Evolutionary conservation across 768 basidiomycete genomes (phyloP), one percentile per base, ranked within the genome.

Genomic region (Serendipita indica): DNA sequence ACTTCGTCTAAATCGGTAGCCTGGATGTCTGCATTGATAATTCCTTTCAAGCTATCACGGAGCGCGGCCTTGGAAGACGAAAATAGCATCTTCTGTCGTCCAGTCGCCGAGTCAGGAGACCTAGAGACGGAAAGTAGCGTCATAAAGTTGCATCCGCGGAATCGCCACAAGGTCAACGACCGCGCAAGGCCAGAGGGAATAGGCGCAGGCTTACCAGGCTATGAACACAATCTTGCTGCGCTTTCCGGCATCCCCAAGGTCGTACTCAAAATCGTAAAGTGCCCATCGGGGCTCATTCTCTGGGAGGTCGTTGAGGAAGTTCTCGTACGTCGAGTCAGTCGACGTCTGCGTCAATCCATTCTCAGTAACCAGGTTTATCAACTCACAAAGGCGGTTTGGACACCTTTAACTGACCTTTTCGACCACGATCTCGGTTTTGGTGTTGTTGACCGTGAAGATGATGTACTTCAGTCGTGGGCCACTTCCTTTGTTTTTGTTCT

Each of bases 81-180:
- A 66, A 69, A 72, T 46, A 75, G 66, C 74, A 75, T 75, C 71
- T 74, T 75, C 62, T 68, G 66, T 67, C 70, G 71, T 67, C 74
- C 69, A 63, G 67, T 69, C 49, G 73, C 70, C 57, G 70, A 69
- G 59, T 75, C 74, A 57, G 74, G 74, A 22, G 72, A 68, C 74
- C 74, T 75, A 16, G 33, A 43, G 33, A 10, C 33, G 54, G 30
- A 52, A 3, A 49, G 16, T 28, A 16, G 1, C 16, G 27, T 2
- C n/a, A n/a, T n/a, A n/a, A n/a, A n/a, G n/a, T n/a, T n/a, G n/a
- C n/a, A n/a, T n/a, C n/a, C n/a, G n/a, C n/a, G n/a, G n/a, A n/a
- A n/a, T n/a, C n/a, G n/a, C n/a, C n/a, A n/a, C n/a, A n/a, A n/a
- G n/a, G n/a, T n/a, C n/a, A n/a, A n/a, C n/a, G n/a, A n/a, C n/a